A percentile compares a stretch with the other conserved stretches of the same genome.
Conservation (phyloP, 108 stramenopile species). For the Licmophora abbreviata region DNA sequence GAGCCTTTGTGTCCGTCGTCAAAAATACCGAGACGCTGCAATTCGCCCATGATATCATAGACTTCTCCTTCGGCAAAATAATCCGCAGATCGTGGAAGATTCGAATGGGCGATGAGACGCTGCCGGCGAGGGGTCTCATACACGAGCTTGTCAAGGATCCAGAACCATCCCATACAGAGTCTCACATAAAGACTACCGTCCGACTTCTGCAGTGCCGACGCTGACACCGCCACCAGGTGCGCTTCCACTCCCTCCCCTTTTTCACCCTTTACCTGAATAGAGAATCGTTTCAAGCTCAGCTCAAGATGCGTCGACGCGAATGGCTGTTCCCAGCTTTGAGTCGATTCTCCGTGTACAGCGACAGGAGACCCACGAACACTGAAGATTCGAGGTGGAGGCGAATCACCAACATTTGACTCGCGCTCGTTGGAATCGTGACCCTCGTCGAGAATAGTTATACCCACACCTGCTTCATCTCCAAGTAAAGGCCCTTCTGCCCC, state of each 20-base stretch:
- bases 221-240: slow-evolving; percentile 62
- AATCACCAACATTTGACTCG: background rate
- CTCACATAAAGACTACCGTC: slow-evolving; percentile 46
- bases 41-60: slow-evolving; percentile 49
- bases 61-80: slow-evolving; percentile 34
- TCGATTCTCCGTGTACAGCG: background rate
- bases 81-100: slow-evolving; percentile 43
- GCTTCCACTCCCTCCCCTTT: slow-evolving; percentile 61
- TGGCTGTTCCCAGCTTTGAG: no score
- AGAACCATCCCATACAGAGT: slow-evolving; percentile 80
- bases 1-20: slow-evolving; percentile 38
- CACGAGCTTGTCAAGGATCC: slow-evolving; percentile 63
- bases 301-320: background rate
- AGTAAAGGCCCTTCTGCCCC: no score
- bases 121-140: slow-evolving; percentile 34
- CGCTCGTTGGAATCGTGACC: background rate
- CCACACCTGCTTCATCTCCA: background rate
- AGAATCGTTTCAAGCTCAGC: slow-evolving; percentile 30
- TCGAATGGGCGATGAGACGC: slow-evolving; percentile 67
- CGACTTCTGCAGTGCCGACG: slow-evolving; percentile 30
- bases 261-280: slow-evolving; percentile 33
- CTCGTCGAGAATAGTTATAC: slow-evolving; percentile 27
- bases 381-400: background rate
- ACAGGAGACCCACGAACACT: no score
- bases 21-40: slow-evolving; percentile 49